These are phyloP conservation scores for Triangularia verruculosa DNA, from an alignment of 2,329 filamentous ascomycete species.

Conservation along the genomic window DNA sequence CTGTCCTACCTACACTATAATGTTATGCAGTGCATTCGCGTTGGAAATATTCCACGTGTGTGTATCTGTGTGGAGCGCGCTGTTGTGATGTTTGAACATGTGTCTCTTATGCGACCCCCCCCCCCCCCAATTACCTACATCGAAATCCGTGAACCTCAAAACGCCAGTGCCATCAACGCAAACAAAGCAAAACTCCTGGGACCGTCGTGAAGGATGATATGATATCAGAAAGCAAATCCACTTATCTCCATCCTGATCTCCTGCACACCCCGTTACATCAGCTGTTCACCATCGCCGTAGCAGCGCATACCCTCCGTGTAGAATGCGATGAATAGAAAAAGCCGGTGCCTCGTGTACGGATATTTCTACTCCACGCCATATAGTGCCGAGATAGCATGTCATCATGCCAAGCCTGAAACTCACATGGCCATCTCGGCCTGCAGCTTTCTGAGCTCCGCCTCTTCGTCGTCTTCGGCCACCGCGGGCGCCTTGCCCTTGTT, in stretches of 20 bases:
- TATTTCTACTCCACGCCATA: not conserved
- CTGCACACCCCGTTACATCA: not conserved
- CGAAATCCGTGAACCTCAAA: constrained; percentile 19
- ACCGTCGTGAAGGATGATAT: constrained; percentile 7
- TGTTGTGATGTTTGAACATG: not conserved
- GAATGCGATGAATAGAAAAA: not conserved
- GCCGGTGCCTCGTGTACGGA: not conserved
- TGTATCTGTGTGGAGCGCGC: not conserved
- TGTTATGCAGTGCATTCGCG: not conserved
- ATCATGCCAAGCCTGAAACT: constrained; percentile 26
- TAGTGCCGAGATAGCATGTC: not conserved
- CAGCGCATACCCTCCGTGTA: not conserved
- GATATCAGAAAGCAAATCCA: constrained; percentile 8
- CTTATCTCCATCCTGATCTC: not conserved
- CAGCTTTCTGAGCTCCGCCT: constrained; percentile 87
- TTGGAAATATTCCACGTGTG: not conserved
- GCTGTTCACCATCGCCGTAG: not conserved
- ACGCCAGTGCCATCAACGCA: constrained; percentile 20
- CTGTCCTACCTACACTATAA: not conserved
- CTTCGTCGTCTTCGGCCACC: constrained; percentile 85
- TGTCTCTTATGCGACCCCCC: not conserved
- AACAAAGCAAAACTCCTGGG: not conserved
- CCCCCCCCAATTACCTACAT: constrained; percentile 10
- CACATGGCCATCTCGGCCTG: constrained; percentile 98
- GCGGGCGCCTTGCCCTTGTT: constrained; percentile 52